Evolutionary conservation across 805 yeast genomes (phyloP), one percentile per base, ranked within the genome.

Genomic region (Myxozyma neglecta): DNA sequence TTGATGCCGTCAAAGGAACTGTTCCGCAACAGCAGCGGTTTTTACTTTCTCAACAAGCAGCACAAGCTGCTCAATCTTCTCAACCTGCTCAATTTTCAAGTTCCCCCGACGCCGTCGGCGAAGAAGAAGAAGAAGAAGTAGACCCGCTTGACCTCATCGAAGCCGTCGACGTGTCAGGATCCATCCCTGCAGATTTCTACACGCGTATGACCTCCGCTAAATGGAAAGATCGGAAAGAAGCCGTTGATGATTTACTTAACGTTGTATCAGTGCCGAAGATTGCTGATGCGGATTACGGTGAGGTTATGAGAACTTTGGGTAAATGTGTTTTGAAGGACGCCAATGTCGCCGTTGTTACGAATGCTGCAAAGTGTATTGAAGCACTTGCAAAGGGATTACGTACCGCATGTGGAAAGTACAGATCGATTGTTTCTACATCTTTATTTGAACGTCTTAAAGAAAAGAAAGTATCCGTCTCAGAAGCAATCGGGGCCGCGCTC

Each of bases 151-250:
- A 88, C 61, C 71, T 89, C 66, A 79, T 86, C 50, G 89, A 85
- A 13, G 87, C 93, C 0, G 87, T 85, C 6, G 86, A 85, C 34
- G 85, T 92, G 0, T 71, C 88, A 37, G 74, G 83, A 18, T 83
- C 84, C 64, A 68, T 92, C 1, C 97, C 97, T 0, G 69, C 75
- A 2, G 86, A 86, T 68, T 82, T 90, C 59, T 69, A 79, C 35
- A 70, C 78, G 1, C 77, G 84, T 66, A 75, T 90, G 37, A 72
- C 78, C 0, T 85, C 92, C 1, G 64, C 85, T 0, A 86, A 87
- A 70, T 94, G 99, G 99, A 90, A 91, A 71, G 97, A 92, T 56
- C 81, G 99, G 65, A 90, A 89, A 60, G 97, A 89, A 68, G 90
- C 83, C 0, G 78, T 94, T 59, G 93, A 89, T 52, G 91, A 85